These are phyloP conservation scores for Aspergillus fructus DNA, from an alignment of 2,329 filamentous ascomycete genomes.

Conservation along the genomic window DNA sequence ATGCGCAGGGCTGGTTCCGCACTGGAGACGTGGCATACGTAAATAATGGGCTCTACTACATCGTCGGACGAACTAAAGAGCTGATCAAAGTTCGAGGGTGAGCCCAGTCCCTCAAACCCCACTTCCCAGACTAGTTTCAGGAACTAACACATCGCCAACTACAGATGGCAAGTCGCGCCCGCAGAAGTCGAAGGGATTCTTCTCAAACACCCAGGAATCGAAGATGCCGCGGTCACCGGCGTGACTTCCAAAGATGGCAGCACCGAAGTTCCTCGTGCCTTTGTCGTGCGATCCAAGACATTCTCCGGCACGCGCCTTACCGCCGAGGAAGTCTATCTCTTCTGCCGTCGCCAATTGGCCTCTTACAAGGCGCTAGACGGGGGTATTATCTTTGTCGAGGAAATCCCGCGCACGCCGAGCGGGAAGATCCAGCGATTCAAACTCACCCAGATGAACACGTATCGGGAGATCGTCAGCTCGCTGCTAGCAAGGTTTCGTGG, in stretches of 20 bases:
- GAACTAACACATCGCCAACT: not conserved
- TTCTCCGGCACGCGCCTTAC: conserved; percentile 26
- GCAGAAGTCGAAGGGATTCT: conserved; percentile 50
- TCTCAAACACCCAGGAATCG: conserved; percentile 44
- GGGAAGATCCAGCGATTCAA: conserved; percentile 51
- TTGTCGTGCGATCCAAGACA: conserved; percentile 41
- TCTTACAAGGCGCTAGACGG: conserved; percentile 51
- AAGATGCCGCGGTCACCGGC: conserved; percentile 49
- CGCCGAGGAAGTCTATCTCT: conserved; percentile 45
- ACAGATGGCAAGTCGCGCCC: conserved; percentile 49
- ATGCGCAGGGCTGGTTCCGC: conserved; percentile 42
- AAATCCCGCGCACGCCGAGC: conserved; percentile 50
- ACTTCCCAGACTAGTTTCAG: not conserved
- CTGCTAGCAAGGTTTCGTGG: conserved; percentile 27
- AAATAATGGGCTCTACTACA: conserved; percentile 38
- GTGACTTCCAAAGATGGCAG: conserved; percentile 36
- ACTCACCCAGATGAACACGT: conserved; percentile 40
- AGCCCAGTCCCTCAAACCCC: conserved; percentile 12
- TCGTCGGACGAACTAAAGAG: conserved; percentile 45
- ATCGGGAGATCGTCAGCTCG: conserved; percentile 37
- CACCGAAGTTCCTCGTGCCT: conserved; percentile 46
- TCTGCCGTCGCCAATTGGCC: conserved; percentile 41
- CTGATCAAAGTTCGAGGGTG: conserved; percentile 49
- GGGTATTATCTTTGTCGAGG: conserved; percentile 49
- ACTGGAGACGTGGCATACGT: conserved; percentile 45